Evolutionary conservation across 495 filamentous ascomycete genomes (phyloP), one percentile per base, ranked within the genome.

Genomic region (Hypoxylon fuscum): DNA sequence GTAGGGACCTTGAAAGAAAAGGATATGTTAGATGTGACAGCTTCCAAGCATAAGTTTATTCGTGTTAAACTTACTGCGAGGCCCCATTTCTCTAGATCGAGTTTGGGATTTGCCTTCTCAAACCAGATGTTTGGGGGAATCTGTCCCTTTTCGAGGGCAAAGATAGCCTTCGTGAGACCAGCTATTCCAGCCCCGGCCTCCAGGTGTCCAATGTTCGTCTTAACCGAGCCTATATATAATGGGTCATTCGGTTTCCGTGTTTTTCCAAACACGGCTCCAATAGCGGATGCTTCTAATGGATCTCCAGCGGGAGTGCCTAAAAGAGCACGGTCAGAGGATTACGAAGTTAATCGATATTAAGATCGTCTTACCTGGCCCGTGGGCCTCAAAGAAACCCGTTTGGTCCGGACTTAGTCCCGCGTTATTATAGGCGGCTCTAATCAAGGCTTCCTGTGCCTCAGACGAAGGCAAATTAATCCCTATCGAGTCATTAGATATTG

Each of bases 391-490:
- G 58, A 76, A 83, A 5, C 58, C 41, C 0, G 79, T 77, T 1
- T 45, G 27, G 0, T 47, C 55, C 15, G 71, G 47, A 32, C 74
- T 60, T 22, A 85, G 59, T 5, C 72, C 70, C 7, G 73, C 72
- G 4, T 72, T 68, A 0, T 34, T 42, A 66, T 90, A 89, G 0
- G 76, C 77, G 4, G 75, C 69, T 10, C 77, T 72, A 15, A 89
- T 87, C 1, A 87, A 56, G 0, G 64, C 62, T 20, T 80, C 81
- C 63, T 90, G 88, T 0, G 85, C 83, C 23, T 76, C 69, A 18
- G 73, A 72, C 53, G 74, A 84, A 0, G 88, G 87, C 62, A 85
- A 70, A 10, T 82, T 87, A 51, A 88, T 86, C 2, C 81, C 81
- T n/a, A 72, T 63, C 61, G 42, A 7, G 72, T 57, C 0, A 81